Conservation (phyloP, 148 eudicot species). For the Amaranthus palmeri region DNA sequence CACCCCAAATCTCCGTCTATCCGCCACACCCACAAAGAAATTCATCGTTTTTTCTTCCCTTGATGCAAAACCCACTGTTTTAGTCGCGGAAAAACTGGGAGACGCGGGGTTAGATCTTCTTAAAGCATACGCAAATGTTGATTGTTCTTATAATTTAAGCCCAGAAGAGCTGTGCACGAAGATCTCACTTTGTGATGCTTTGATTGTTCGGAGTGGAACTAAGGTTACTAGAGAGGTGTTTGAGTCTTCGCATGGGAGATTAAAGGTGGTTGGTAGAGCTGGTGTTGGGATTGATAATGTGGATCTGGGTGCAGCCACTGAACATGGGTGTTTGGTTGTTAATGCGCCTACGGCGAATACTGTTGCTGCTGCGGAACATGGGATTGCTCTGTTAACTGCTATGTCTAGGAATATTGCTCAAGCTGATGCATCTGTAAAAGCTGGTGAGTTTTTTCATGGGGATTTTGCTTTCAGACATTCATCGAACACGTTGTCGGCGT, state of each 20-base stretch:
- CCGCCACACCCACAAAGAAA: conserved; percentile 24
- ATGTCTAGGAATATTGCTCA: conserved; percentile 96
- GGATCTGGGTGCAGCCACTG: conserved; percentile 95
- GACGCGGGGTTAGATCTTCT: conserved; percentile 63
- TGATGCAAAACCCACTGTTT: conserved; percentile 69
- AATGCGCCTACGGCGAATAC: conserved; percentile 98
- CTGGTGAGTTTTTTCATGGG: conserved; percentile 39
- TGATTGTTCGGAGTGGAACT: conserved; percentile 86
- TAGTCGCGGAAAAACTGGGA: conserved; percentile 85
- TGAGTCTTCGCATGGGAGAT: conserved; percentile 76
- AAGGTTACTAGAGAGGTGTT: conserved; percentile 87
- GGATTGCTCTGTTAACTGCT: conserved; percentile 76
- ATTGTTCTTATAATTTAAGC: conserved; percentile 77
- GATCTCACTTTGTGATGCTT: conserved; percentile 89
- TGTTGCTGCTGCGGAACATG: conserved; percentile 97
- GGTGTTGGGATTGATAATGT: conserved; percentile 99
- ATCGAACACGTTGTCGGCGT: conserved; percentile 27
- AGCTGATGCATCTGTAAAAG: conserved; percentile 91
- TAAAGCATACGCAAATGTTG: conserved; percentile 70
- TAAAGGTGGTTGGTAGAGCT: conserved; percentile 93
- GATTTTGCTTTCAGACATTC: conserved; percentile 16
- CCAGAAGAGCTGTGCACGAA: conserved; percentile 88
- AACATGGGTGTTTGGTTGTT: conserved; percentile 92
- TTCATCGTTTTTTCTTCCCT: conserved; percentile 28
- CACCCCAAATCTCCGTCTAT: conserved; percentile 25